A percentile compares a stretch with the other conserved stretches of the same genome.
phyloP scores from a whole-genome alignment of 2,329 filamentous ascomycete species.

The Sodiomyces alkalinus region DNA sequence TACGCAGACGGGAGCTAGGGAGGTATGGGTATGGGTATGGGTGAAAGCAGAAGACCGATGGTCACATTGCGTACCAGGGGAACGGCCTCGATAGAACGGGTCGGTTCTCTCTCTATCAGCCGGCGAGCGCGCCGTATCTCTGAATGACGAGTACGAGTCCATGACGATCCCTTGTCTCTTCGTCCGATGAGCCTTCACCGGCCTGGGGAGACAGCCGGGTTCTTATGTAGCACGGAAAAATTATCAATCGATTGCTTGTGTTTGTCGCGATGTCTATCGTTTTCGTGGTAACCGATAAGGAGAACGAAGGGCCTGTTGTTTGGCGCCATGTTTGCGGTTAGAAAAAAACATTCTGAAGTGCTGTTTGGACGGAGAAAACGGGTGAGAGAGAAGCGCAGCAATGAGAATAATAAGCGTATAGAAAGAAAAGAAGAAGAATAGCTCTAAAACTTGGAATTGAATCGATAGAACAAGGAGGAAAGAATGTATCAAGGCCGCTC shows the following conservation, averaged over 20 bases:
- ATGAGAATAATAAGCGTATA: constrained; percentile 5
- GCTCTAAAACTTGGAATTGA: too few relatives aligned
- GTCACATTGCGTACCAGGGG: constrained; percentile 57
- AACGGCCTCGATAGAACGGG: constrained; percentile 50
- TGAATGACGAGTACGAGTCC: constrained; percentile 39
- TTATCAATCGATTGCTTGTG: too few relatives aligned
- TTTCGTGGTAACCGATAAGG: too few relatives aligned
- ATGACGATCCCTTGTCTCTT: too few relatives aligned
- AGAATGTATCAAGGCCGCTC: too few relatives aligned
- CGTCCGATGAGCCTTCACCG: too few relatives aligned
- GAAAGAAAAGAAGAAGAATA: constrained; percentile 6
- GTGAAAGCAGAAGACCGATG: background rate
- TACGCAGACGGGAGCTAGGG: too few relatives aligned
- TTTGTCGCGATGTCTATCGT: too few relatives aligned
- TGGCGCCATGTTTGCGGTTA: constrained; percentile 39
- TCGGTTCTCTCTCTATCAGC: constrained; percentile 40
- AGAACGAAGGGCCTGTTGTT: constrained; percentile 26
- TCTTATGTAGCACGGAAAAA: too few relatives aligned
- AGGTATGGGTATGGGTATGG: background rate
- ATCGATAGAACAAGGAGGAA: too few relatives aligned
- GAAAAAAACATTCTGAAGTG: constrained; percentile 30
- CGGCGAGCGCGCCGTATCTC: constrained; percentile 38
- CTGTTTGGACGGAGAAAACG: constrained; percentile 5
- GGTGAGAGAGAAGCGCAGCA: constrained; percentile 5
- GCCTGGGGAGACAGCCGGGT: too few relatives aligned